Conservation (phyloP, 306 rosid genomes). For the Corylus avellana region DNA sequence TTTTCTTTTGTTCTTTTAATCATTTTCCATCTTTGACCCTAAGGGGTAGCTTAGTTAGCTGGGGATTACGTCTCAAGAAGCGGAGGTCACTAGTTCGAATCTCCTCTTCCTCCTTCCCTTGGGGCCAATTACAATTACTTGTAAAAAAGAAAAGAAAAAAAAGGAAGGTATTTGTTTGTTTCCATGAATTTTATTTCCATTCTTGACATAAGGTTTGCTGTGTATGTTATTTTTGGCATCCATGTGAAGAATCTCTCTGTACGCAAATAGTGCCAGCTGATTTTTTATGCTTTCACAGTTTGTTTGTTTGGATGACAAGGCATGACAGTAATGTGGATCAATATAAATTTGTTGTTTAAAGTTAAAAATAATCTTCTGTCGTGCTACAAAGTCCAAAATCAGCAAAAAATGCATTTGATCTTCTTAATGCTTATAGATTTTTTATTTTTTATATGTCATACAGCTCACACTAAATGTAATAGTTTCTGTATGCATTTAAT, state of each 20-base stretch:
- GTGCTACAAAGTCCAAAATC: slow-evolving; percentile 3
- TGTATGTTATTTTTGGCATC: neutral
- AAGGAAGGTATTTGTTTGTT: no score
- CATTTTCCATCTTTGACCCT: no score
- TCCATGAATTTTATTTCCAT: no score
- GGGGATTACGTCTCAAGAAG: no score
- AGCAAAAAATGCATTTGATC: neutral
- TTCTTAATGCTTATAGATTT: neutral
- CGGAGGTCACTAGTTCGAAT: no score
- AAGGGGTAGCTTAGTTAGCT: no score
- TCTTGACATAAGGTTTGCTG: neutral
- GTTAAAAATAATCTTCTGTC: no score
- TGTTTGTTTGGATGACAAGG: neutral
- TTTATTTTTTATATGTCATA: neutral
- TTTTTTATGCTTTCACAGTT: neutral
- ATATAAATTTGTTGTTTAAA: neutral
- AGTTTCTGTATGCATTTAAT: slow-evolving; percentile 11
- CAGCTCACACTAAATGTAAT: neutral
- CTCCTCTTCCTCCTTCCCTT: no score
- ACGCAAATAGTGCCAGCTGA: neutral
- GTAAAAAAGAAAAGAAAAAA: neutral
- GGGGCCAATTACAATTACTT: no score
- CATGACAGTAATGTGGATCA: neutral
- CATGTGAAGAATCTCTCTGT: neutral
- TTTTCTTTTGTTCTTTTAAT: no score